Evolutionary conservation across 805 yeast genomes (phyloP).

Genomic region (Ogataea nonfermentans): DNA sequence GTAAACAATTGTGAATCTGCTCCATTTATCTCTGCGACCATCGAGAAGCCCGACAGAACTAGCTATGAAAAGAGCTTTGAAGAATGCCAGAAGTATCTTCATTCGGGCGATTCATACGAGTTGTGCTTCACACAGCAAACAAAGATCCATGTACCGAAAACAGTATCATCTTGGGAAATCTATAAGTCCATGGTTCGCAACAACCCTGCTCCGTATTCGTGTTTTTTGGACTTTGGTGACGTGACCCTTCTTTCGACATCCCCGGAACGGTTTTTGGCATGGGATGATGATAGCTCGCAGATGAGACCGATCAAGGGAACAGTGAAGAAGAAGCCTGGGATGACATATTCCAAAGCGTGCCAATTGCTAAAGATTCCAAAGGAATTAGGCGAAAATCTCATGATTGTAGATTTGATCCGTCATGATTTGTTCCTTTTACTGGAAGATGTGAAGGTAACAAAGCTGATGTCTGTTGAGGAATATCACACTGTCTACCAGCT

Average conservation of each 20-base stretch:
- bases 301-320: constrained; percentile 97
- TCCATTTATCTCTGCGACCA: constrained; percentile 23
- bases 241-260: constrained; percentile 77
- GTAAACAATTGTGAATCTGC: not conserved
- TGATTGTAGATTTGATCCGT: constrained; percentile 94
- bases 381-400: constrained; percentile 91
- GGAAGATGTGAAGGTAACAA: constrained; percentile 63
- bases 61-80: constrained; percentile 55
- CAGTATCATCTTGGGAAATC: constrained; percentile 68
- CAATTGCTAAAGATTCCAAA: constrained; percentile 74
- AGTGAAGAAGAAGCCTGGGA: constrained; percentile 59
- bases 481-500: constrained; percentile 87
- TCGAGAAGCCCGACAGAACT: constrained; percentile 49
- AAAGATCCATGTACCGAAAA: constrained; percentile 48
- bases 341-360: constrained; percentile 59
- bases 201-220: constrained; percentile 93
- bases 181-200: constrained; percentile 66
- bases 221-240: constrained; percentile 69
- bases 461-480: constrained; percentile 89
- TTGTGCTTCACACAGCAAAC: constrained; percentile 84
- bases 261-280: constrained; percentile 88
- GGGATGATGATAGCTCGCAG: constrained; percentile 67
- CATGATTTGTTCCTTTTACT: constrained; percentile 80
- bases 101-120: constrained; percentile 89
- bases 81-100: constrained; percentile 64